Conservation (phyloP, 495 filamentous ascomycete species). For the Aspergillus panamensis region DNA sequence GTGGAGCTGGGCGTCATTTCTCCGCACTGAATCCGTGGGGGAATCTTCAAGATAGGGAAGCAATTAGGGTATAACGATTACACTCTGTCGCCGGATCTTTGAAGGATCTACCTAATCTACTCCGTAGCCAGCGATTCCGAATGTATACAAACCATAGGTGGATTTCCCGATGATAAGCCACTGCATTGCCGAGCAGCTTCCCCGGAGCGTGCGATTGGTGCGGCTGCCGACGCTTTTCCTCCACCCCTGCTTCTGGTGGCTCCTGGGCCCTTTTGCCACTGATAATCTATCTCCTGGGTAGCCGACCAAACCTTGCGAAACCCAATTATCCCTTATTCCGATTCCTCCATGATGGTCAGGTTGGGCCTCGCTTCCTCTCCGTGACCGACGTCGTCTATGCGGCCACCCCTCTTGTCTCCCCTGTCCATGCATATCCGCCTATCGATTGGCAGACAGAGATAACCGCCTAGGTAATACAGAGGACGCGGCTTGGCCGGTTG, state of each 20-base stretch:
- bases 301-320: neutral
- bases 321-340: neutral
- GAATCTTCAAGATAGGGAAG: conserved; percentile 6
- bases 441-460: neutral
- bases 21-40: conserved; percentile 30
- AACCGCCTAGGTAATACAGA: too few species aligned
- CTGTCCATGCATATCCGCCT: neutral
- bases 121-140: neutral
- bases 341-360: neutral
- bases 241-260: too few species aligned
- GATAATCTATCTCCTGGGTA: too few species aligned
- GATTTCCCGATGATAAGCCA: conserved; percentile 1
- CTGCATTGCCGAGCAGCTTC: conserved; percentile 16
- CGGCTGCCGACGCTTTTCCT: conserved; percentile 11
- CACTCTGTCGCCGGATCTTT: too few species aligned
- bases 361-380: neutral
- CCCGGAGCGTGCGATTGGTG: conserved; percentile 7
- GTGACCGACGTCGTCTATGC: neutral
- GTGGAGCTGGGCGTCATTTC: conserved; percentile 4
- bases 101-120: too few species aligned
- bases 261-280: neutral
- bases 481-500: too few species aligned
- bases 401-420: too few species aligned
- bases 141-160: neutral
- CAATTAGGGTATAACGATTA: neutral